Base-by-base conservation (phyloP, 306 rosid genomes). In the Quercus wislizeni region DNA sequence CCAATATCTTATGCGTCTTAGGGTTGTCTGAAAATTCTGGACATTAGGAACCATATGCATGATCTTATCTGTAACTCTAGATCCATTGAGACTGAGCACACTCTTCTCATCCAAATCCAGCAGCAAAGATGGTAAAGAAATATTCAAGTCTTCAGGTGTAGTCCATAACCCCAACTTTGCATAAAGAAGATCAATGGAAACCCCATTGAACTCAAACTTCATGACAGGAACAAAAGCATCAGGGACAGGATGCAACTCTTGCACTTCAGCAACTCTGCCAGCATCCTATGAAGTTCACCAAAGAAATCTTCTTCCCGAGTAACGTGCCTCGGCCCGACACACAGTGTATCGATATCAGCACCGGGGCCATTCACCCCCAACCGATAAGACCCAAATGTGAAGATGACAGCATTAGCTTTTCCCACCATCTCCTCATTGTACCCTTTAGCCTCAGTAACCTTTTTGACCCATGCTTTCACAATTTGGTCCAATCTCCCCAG, bases 251-350 rank as follows among this genome's bases (percentile, higher is more conserved):
- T 55, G 65, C 76, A 73, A 2, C 23, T 73, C 76, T 55, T 54
- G 46, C 9, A 54, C 35, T 19, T 73, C 65, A 6, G 64, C 17
- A 25, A 14, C 18, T 51, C 62, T 12, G 18, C 19, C 5, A 72
- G 61, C 46, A 51, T 72, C 23, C 30, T 52, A 15, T 72, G 19
- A 12, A 72, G 59, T 25, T 25, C 62, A 72, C 38, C 61, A 27
- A 72, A 72, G 18, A 72, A 72, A 35, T 73, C 64, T 20, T 31
- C 30, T 7, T 73, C 11, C 20, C 77, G 10, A 4, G 38, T 27
- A 7, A 74, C 68, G 56, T 73, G 27, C 20, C 30, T 55, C 6
- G 77, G 67, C 13, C 76, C 77, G 31, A 74, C 54, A 74, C 77
- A 73, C 0, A 73, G 77, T 15, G 43, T 52, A 12, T 72, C 76